These are phyloP conservation scores for Podospora australis DNA, from an alignment of 495 filamentous ascomycete genomes.

Conservation along the genomic window DNA sequence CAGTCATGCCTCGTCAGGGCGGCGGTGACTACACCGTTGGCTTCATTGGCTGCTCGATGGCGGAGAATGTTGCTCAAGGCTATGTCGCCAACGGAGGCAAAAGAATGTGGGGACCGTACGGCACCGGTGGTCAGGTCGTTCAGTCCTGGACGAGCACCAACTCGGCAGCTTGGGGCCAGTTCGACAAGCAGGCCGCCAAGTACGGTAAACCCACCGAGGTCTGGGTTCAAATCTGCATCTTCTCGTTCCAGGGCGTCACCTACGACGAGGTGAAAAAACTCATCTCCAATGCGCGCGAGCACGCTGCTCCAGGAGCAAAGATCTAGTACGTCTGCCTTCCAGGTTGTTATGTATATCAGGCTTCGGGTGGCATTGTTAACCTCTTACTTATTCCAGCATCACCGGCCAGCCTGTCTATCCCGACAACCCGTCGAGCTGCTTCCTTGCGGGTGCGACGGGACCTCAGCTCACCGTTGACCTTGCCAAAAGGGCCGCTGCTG, in stretches of 20 bases:
- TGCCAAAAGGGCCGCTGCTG: conserved; percentile 21
- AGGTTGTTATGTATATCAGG: too few species aligned
- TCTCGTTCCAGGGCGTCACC: conserved; percentile 19
- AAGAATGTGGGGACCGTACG: conserved; percentile 26
- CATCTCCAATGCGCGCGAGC: conserved; percentile 22
- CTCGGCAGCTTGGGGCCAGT: conserved; percentile 16
- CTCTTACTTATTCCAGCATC: too few species aligned
- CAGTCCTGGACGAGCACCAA: conserved; percentile 23
- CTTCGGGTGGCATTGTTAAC: too few species aligned
- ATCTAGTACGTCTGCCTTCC: too few species aligned
- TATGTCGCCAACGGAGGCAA: conserved; percentile 19
- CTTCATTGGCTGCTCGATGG: conserved; percentile 32
- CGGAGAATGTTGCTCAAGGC: conserved; percentile 28
- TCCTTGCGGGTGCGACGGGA: conserved; percentile 18
- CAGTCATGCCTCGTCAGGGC: too few species aligned
- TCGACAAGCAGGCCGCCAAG: conserved; percentile 18
- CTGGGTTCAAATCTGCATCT: conserved; percentile 26
- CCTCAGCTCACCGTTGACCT: conserved; percentile 19
- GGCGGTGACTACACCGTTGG: too few species aligned
- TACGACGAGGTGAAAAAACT: conserved; percentile 25
- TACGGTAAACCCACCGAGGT: conserved; percentile 19
- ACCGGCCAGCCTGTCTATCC: conserved; percentile 26
- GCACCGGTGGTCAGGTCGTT: conserved; percentile 17
- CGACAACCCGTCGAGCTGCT: conserved; percentile 17
- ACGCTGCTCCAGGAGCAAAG: conserved; percentile 21